Percentiles rank a stretch among this genome's conserved stretches.
phyloP scores from a whole-genome alignment of 352 stramenopile species.

The Phytophthora agathidicida region DNA sequence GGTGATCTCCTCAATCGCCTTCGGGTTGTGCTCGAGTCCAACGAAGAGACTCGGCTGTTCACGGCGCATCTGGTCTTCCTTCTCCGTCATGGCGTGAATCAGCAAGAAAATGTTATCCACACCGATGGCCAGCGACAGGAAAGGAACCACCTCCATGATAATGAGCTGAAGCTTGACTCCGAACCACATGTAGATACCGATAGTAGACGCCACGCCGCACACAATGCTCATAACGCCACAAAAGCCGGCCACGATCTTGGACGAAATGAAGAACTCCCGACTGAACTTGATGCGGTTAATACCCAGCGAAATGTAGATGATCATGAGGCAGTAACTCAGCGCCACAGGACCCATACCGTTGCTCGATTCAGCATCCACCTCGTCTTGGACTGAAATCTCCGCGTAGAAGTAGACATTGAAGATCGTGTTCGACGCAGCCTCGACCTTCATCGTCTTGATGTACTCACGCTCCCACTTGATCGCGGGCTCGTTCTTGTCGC shows the following conservation, averaged over 20 bases:
- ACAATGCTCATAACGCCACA: constrained; percentile 66
- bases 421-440: constrained; percentile 44
- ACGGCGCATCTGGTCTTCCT: constrained; percentile 43
- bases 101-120: constrained; percentile 79
- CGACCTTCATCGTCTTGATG: constrained; percentile 59
- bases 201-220: constrained; percentile 59
- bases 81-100: constrained; percentile 60
- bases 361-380: constrained; percentile 59
- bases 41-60: constrained; percentile 49
- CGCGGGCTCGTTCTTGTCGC: constrained; percentile 46
- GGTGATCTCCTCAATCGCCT: constrained; percentile 47
- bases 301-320: constrained; percentile 69
- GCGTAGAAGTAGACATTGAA: constrained; percentile 66
- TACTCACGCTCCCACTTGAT: constrained; percentile 66
- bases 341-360: constrained; percentile 56
- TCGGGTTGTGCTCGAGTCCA: constrained; percentile 43
- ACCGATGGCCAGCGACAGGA: constrained; percentile 69
- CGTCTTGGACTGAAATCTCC: constrained; percentile 65
- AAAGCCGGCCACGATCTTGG: constrained; percentile 64
- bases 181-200: constrained; percentile 68
- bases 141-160: constrained; percentile 77
- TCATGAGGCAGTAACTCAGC: constrained; percentile 67
- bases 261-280: constrained; percentile 56
- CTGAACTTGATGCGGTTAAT: constrained; percentile 66
- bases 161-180: constrained; percentile 71